Percentiles rank a stretch among this genome's conserved stretches.
Evolutionary conservation across 768 basidiomycete species (phyloP).

Genomic region (Rhodosporidiobolus odoratus): DNA sequence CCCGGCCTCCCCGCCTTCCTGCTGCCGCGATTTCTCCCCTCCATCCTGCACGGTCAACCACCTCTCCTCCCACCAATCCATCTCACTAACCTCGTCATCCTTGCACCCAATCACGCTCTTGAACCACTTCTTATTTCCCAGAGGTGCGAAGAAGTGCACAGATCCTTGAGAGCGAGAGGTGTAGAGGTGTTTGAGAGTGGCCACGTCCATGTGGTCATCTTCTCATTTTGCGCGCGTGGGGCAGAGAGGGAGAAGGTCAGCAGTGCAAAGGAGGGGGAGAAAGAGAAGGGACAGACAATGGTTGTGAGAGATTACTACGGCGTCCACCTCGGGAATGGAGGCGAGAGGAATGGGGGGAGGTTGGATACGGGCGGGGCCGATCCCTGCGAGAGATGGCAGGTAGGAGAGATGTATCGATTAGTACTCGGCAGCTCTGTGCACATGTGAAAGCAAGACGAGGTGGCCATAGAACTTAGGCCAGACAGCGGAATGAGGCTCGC

Average conservation of each 20-base stretch:
- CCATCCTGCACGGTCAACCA: background rate
- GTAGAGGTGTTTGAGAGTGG: constrained; percentile 50
- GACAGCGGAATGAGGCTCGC: background rate
- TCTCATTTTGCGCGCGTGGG: too few relatives aligned
- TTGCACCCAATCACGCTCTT: constrained; percentile 48
- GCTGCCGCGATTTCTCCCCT: too few relatives aligned
- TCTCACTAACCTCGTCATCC: constrained; percentile 50
- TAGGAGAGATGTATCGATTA: too few relatives aligned
- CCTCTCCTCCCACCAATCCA: constrained; percentile 54
- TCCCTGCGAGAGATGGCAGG: background rate
- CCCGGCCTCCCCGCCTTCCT: too few relatives aligned
- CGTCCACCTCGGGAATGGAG: constrained; percentile 60
- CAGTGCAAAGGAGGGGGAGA: constrained; percentile 14
- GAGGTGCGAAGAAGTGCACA: constrained; percentile 59
- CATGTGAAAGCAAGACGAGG: too few relatives aligned
- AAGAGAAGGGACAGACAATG: constrained; percentile 38
- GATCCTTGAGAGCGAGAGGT: constrained; percentile 23
- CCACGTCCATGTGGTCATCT: constrained; percentile 54
- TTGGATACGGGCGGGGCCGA: constrained; percentile 32
- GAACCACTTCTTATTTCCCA: constrained; percentile 55
- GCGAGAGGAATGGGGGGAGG: constrained; percentile 47
- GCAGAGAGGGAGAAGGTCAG: constrained; percentile 40
- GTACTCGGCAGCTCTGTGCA: too few relatives aligned
- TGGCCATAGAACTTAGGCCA: too few relatives aligned
- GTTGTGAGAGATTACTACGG: constrained; percentile 58